Evolutionary conservation across 2,329 filamentous ascomycete species (phyloP).

Genomic region (Alternaria infectoria): DNA sequence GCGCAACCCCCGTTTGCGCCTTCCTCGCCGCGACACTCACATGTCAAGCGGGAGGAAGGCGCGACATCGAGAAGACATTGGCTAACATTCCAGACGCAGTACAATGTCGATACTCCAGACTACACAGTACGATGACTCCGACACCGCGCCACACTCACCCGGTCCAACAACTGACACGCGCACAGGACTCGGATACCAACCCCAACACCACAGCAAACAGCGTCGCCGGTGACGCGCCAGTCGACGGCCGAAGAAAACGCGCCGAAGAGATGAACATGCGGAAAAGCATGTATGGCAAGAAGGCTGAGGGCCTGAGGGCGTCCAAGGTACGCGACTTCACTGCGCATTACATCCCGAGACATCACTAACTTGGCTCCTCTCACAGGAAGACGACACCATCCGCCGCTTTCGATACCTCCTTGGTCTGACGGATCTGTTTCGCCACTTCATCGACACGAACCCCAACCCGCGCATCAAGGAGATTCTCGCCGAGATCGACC

Average conservation of each 20-base stretch:
- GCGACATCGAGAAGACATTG: slow-evolving; percentile 9
- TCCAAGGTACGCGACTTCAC: slow-evolving; percentile 72
- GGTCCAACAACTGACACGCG: slow-evolving; percentile 25
- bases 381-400: slow-evolving; percentile 90
- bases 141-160: background rate
- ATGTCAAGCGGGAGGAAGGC: background rate
- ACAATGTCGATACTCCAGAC: slow-evolving; percentile 65
- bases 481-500: slow-evolving; percentile 92
- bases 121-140: slow-evolving; percentile 58
- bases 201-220: slow-evolving; percentile 79
- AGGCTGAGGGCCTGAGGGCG: slow-evolving; percentile 89
- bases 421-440: slow-evolving; percentile 93
- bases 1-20: slow-evolving; percentile 16
- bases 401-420: slow-evolving; percentile 93
- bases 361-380: slow-evolving; percentile 13
- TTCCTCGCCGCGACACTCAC: background rate
- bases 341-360: background rate
- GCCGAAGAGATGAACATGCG: slow-evolving; percentile 88
- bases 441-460: slow-evolving; percentile 98
- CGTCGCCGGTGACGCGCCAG: slow-evolving; percentile 73
- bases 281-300: slow-evolving; percentile 91
- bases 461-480: slow-evolving; percentile 93
- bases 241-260: slow-evolving; percentile 82
- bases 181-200: slow-evolving; percentile 68
- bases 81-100: slow-evolving; percentile 46